A percentile compares a stretch with the other conserved stretches of the same genome.
phyloP scores from a whole-genome alignment of 78 protist species.

The Pigoraptor vietnamica region DNA sequence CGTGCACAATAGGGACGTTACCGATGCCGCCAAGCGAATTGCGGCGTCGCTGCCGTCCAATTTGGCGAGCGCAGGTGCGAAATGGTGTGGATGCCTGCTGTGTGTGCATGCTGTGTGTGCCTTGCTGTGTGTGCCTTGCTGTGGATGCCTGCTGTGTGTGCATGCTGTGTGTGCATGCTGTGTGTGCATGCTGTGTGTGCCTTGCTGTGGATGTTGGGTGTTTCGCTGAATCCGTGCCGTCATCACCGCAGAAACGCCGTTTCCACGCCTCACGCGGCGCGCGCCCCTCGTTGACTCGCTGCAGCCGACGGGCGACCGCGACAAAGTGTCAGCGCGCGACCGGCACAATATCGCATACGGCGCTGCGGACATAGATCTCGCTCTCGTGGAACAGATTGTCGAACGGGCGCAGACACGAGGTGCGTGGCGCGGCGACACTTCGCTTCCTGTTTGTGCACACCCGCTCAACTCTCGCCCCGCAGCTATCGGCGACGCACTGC shows the following conservation, averaged over 20 bases:
- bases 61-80: not conserved
- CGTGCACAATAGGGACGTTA: not conserved
- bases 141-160: not conserved
- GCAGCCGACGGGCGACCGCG: not conserved
- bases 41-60: not conserved
- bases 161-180: not conserved
- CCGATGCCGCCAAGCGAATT: not conserved
- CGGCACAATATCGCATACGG: not conserved
- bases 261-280: not conserved
- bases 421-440: not conserved
- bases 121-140: not conserved
- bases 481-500: not conserved
- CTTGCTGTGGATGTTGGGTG: not conserved
- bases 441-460: not conserved
- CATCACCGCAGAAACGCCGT: not conserved
- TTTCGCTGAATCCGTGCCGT: not conserved
- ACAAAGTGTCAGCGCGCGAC: not conserved
- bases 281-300: not conserved
- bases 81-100: not conserved
- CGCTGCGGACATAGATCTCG: not conserved
- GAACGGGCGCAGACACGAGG: not conserved
- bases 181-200: not conserved
- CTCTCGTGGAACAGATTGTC: not conserved
- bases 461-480: not conserved
- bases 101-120: not conserved